Percentiles rank a stretch among this genome's conserved stretches.
Evolutionary conservation across 768 basidiomycete genomes (phyloP).

Genomic region (Cantharellus cinnabarinus): DNA sequence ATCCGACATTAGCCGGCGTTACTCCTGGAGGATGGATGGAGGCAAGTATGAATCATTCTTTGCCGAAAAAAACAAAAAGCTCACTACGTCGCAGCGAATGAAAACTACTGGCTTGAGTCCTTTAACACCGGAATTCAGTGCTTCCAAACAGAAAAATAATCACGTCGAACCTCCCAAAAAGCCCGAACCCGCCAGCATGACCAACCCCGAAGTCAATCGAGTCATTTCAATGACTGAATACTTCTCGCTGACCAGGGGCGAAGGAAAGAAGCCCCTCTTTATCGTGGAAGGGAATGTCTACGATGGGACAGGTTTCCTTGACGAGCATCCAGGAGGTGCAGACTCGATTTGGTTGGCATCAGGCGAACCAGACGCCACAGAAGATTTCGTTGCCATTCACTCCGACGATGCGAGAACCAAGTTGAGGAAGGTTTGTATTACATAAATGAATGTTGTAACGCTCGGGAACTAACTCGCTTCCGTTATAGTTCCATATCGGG

Average conservation of each 20-base stretch:
- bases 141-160: neutral
- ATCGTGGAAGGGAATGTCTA: conserved; percentile 36
- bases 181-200: neutral
- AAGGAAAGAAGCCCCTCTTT: conserved; percentile 25
- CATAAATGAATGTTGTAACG: neutral
- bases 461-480: neutral
- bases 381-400: conserved; percentile 24
- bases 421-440: neutral
- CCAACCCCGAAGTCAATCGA: neutral
- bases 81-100: neutral
- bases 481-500: neutral
- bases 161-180: neutral
- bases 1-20: conserved; percentile 33
- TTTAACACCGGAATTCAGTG: neutral
- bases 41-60: conserved; percentile 9
- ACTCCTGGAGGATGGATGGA: conserved; percentile 42
- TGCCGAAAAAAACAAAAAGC: neutral
- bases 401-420: neutral
- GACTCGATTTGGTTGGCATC: conserved; percentile 35
- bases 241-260: neutral
- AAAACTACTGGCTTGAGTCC: neutral
- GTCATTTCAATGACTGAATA: neutral
- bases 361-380: conserved; percentile 34
- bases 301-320: conserved; percentile 29
- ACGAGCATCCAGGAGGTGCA: conserved; percentile 38